Evolutionary conservation across 176 grass and related monocot genomes (phyloP).

Genomic region (Leersia perrieri): DNA sequence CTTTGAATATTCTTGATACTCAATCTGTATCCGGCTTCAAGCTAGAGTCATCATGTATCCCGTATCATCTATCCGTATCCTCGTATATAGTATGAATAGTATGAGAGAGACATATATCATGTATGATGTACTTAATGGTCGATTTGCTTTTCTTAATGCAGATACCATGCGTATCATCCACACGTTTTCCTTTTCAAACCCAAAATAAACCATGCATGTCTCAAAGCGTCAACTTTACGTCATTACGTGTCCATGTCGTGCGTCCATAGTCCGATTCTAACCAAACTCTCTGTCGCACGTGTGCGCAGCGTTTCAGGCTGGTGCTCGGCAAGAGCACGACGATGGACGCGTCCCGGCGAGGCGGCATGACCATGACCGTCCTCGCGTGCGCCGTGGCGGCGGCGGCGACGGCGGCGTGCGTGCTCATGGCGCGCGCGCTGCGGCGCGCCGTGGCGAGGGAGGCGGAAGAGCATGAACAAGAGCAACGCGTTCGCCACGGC

Average conservation of each 20-base stretch:
- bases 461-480: slow-evolving; percentile 82
- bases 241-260: too few species aligned
- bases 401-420: background rate
- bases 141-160: background rate
- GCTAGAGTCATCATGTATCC: too few species aligned
- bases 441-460: slow-evolving; percentile 19
- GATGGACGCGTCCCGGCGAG: background rate
- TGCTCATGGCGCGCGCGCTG: background rate
- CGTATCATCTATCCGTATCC: too few species aligned
- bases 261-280: too few species aligned
- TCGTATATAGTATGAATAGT: too few species aligned
- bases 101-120: too few species aligned
- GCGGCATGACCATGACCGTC: background rate
- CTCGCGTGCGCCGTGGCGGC: background rate
- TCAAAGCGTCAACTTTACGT: too few species aligned
- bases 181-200: too few species aligned
- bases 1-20: too few species aligned
- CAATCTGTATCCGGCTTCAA: too few species aligned
- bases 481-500: slow-evolving; percentile 68
- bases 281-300: too few species aligned
- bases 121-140: background rate
- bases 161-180: background rate
- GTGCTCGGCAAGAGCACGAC: background rate
- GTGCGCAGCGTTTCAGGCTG: slow-evolving; percentile 29
- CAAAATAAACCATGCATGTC: too few species aligned